Conservation (phyloP, 179 eudicot species). For the Vitellaria paradoxa region DNA sequence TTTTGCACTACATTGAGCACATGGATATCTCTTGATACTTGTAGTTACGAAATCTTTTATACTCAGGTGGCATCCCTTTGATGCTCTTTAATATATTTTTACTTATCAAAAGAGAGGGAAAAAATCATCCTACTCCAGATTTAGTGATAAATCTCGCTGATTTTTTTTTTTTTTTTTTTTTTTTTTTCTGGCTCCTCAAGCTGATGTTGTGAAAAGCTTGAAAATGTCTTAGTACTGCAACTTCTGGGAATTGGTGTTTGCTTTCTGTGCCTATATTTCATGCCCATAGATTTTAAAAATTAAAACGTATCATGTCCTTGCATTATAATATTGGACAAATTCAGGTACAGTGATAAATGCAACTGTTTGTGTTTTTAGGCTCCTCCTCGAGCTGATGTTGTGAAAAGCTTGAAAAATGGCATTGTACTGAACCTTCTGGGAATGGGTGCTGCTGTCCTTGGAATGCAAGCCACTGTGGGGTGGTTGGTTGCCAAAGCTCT, state of each 20-base stretch:
- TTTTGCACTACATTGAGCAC: too few relatives aligned
- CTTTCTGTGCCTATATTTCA: too few relatives aligned
- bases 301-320: not conserved
- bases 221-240: constrained; percentile 69
- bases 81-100: too few relatives aligned
- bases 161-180: constrained; percentile 38
- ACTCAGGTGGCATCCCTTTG: too few relatives aligned
- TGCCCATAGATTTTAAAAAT: too few relatives aligned
- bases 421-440: constrained; percentile 74
- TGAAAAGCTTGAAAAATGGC: constrained; percentile 73
- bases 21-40: too few relatives aligned
- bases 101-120: too few relatives aligned
- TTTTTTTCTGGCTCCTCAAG: constrained; percentile 85
- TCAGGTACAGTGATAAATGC: not conserved
- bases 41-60: too few relatives aligned
- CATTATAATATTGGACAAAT: not conserved
- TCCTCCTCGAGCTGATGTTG: constrained; percentile 94
- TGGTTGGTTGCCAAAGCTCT: constrained; percentile 84
- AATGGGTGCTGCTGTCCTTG: constrained; percentile 90
- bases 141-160: not conserved
- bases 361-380: constrained; percentile 54
- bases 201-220: constrained; percentile 79
- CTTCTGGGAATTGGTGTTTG: constrained; percentile 82
- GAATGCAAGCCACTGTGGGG: constrained; percentile 96
- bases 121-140: too few relatives aligned